Conservation (phyloP, 768 basidiomycete species). For the Coprinopsis cinerea region DNA sequence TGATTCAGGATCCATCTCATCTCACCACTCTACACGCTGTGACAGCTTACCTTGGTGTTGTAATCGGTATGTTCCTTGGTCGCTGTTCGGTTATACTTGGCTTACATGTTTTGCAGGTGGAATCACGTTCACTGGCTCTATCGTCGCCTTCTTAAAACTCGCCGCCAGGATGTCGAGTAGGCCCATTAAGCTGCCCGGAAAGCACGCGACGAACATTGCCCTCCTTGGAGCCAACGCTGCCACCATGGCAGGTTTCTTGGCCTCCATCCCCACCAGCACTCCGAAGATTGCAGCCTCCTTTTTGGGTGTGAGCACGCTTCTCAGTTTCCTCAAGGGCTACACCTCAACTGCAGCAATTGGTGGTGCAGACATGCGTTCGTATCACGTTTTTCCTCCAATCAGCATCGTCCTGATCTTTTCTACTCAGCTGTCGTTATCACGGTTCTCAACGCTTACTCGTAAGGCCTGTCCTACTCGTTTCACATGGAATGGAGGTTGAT, state of each 20-base stretch:
- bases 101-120: conserved; percentile 41
- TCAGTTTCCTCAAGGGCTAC: conserved; percentile 82
- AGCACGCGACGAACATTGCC: conserved; percentile 68
- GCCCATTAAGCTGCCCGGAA: conserved; percentile 66
- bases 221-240: conserved; percentile 68
- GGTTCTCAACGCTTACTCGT: conserved; percentile 85
- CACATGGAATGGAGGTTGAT: background rate
- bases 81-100: background rate
- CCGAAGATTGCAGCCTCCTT: conserved; percentile 76
- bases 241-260: conserved; percentile 74
- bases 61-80: conserved; percentile 57
- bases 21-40: conserved; percentile 69
- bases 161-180: conserved; percentile 77
- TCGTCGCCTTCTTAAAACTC: conserved; percentile 85
- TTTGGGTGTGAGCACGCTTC: conserved; percentile 61
- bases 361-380: conserved; percentile 89
- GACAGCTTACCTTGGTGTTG: conserved; percentile 80
- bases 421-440: conserved; percentile 79
- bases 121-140: conserved; percentile 84
- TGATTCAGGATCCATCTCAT: conserved; percentile 65
- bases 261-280: conserved; percentile 53
- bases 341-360: conserved; percentile 91
- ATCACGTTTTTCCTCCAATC: conserved; percentile 3
- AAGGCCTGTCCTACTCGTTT: conserved; percentile 14
- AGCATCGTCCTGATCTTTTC: conserved; percentile 9